Base-by-base conservation (phyloP, 1,139 yeast species). In the Wickerhamomyces sp. region DNA sequence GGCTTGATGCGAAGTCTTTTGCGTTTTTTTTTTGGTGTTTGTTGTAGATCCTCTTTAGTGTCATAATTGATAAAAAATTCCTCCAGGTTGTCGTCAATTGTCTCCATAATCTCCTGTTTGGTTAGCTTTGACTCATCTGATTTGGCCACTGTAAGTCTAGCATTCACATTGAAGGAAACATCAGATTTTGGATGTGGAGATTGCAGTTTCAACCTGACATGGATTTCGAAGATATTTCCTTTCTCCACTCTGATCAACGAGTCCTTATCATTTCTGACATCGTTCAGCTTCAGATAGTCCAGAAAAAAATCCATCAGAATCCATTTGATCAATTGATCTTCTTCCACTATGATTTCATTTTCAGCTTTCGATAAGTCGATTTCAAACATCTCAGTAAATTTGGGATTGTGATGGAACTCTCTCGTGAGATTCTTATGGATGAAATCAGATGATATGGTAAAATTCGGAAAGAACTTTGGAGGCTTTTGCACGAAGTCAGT, bases 171-270 rank as follows among this genome's bases (percentile, higher is more conserved):
- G 37, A 38, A 9, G 19, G 12, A 16, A 7, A 21, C 14, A 24
- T 5, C 15, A 12, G 23, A 7, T 11, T 10, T 23, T 16, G 12
- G 1, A 8, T 14, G 16, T 7, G 9, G 16, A 2, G 12, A 22
- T 6, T 18, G 16, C 13, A 46, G 25, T 6, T 32, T 30, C 13
- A 49, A 36, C 19, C 35, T 23, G 2, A 49, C 14, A 5, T n/a
- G 16, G 4, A 47, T 26, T 1, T 37, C 39, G 20, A 49, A 40
- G 11, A 39, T 25, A 23, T 46, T 44, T 15, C 27, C 36, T 0
- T 18, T 28, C 4, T 26, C 22, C 15, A 10, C 9, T 8, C 38
- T 31, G 14, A 9, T 14, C 8, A 20, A 16, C 3, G 11, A 11
- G 13, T 17, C 23, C 18, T 22, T 17, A 14, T 14, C 21, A 4